Base-by-base conservation (phyloP, 495 filamentous ascomycete species). In the Aspergillus ostianus region DNA sequence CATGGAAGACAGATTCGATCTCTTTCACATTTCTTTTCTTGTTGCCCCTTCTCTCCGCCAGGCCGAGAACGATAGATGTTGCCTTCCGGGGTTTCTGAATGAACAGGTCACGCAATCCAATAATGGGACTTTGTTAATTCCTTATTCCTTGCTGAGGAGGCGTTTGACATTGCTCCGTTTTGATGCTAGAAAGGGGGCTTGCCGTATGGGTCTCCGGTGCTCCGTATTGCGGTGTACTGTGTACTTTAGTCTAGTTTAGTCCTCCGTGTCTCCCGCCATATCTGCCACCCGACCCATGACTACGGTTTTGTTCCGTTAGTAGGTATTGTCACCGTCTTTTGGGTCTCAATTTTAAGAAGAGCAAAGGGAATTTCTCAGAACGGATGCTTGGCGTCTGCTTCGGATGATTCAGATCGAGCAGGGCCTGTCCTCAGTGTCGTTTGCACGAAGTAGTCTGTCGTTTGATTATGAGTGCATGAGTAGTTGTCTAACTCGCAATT, bases 311-410 rank as follows among this genome's bases (percentile, higher is more conserved):
- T 17, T 53, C n/a, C 19, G 23, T 10, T 50, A 50, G 47, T 50
- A 52, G 23, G 15, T 7, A 51, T 30, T 30, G 50, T 52, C 50
- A 41, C 36, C 52, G 52, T 54, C 30, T 54, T 54, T 54, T 54
- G 29, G 52, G 29, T 32, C 29, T 32, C 29, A 10, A 10, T 4
- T 32, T 32, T 10, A 32, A 10, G 29, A 32, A 32, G 29, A 6
- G 29, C 3, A 17, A 41, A 41, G 36, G 13, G 36, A 41, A 41
- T 41, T 12, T 41, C 36, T 41, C 36, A 41, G 36, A 41, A 41
- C 36, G 36, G 36, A 41, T 8, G 12, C 36, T 41, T 41, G 36
- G 36, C 36, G 4, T 6, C 1, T 26, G 23, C 8, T 13, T 4
- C 10, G 13, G 36, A 41, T 41, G 36, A 17, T 41, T 41, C 10